Percentiles rank a stretch among this genome's conserved stretches.
phyloP scores from a whole-genome alignment of 1,139 yeast species.

The Yamadazyma dushanensis region DNA sequence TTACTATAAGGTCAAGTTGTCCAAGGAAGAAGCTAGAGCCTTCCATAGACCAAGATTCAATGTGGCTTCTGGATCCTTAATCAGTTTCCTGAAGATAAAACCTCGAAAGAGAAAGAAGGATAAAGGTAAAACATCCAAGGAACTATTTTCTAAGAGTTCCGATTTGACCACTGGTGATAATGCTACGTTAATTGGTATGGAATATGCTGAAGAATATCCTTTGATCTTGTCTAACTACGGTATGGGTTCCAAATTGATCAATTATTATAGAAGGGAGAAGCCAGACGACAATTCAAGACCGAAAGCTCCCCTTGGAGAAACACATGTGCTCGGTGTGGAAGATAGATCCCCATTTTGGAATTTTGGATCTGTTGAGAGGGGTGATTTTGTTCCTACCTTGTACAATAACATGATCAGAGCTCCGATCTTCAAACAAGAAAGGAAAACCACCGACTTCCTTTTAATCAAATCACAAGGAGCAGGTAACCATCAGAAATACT shows the following conservation, averaged over 20 bases:
- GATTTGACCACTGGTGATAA: constrained; percentile 87
- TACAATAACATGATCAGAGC: constrained; percentile 93
- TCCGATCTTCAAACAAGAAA: constrained; percentile 87
- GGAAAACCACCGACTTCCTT: constrained; percentile 75
- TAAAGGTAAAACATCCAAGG: constrained; percentile 76
- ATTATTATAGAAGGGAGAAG: constrained; percentile 82
- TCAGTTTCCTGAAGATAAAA: constrained; percentile 75
- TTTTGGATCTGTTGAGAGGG: constrained; percentile 95
- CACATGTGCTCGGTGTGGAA: constrained; percentile 91
- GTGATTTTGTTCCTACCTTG: constrained; percentile 88
- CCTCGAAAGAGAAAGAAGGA: constrained; percentile 88
- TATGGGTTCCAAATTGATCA: constrained; percentile 92
- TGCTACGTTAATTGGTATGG: constrained; percentile 70
- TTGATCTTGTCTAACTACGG: constrained; percentile 83
- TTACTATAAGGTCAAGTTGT: constrained; percentile 76
- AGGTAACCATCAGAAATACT: constrained; percentile 54
- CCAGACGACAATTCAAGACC: constrained; percentile 88
- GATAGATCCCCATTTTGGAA: constrained; percentile 98
- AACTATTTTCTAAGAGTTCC: constrained; percentile 65
- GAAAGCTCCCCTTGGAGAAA: constrained; percentile 87
- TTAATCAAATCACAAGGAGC: constrained; percentile 74
- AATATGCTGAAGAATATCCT: constrained; percentile 90
- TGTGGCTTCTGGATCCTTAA: constrained; percentile 74
- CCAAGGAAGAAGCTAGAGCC: constrained; percentile 68
- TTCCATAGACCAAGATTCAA: constrained; percentile 80